Evolutionary conservation across 805 yeast genomes (phyloP), one percentile per base, ranked within the genome.

Genomic region (Maudiozyma barnettii): DNA sequence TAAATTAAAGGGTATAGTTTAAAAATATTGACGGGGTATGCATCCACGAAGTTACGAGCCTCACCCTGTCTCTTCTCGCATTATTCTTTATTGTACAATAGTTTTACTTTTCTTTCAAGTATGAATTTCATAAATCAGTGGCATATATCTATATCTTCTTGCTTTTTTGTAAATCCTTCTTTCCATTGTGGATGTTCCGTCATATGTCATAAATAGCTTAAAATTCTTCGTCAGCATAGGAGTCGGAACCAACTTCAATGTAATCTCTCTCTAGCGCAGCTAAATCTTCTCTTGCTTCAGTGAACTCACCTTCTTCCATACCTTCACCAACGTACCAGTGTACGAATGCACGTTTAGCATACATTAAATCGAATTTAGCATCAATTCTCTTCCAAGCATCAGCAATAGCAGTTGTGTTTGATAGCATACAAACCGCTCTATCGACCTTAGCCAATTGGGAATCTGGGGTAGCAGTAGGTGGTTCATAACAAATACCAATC

Each of bases 281-380:
- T 68, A 91, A 79, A 67, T 93, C 96, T 75, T 85, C 99, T 76
- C 98, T 90, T 48, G 98, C 99, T 75, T 93, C 99, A 51, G 93
- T 83, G 70, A 91, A 93, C 74, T 91, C 99, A 67, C 98, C 98
- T 74, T 91, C 99, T 72, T 91, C 99, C 98, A 91, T 91, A 76
- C 99, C 99, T 75, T 91, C 99, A 67, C 98, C 96, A 51, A 91
- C 99, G 65, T 89, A 91, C 98, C 99, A 93, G 75, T 91, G 99
- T 55, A 91, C 99, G 64, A 93, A 91, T 45, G 99, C 99, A 74
- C 99, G 89, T 81, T 91, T 93, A 63, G 91, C 78, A 76, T 90
- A 91, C 99, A 91, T 91, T 69, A 93, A 79, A 70, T 91, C 99
- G 73, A 91, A 91, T 75, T 91, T 91, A 69, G 81, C 81, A 73